Percentiles rank a stretch among this genome's conserved stretches.
phyloP scores from a whole-genome alignment of 1,284 basidiomycete species.

The Rhodotorula sp. region DNA sequence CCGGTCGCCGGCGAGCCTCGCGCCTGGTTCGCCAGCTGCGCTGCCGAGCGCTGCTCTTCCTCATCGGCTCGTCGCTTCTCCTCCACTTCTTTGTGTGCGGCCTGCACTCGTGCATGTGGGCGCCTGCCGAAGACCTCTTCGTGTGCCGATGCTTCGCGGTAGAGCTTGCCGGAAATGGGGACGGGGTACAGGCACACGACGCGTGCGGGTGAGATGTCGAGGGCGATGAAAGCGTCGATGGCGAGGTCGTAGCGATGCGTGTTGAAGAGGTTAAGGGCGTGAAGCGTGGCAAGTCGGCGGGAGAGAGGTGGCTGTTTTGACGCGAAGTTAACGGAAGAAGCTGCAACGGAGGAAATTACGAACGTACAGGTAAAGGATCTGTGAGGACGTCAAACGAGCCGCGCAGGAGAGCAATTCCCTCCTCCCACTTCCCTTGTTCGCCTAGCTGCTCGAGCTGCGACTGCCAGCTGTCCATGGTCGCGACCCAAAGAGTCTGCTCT shows the following conservation, averaged over 20 bases:
- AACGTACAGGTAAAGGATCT: slow-evolving; percentile 1
- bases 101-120: not conserved
- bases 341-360: no score
- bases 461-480: slow-evolving; percentile 60
- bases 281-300: slow-evolving; percentile 51
- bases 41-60: slow-evolving; percentile 8
- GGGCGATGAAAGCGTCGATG: slow-evolving; percentile 79
- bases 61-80: slow-evolving; percentile 40
- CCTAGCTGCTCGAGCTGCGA: slow-evolving; percentile 44
- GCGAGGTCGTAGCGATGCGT: slow-evolving; percentile 68
- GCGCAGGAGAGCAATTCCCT: not conserved
- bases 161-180: slow-evolving; percentile 72
- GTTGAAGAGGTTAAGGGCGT: slow-evolving; percentile 70
- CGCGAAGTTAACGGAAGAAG: not conserved
- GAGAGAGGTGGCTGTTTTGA: slow-evolving; percentile 33
- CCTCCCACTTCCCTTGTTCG: not conserved
- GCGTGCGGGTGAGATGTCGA: slow-evolving; percentile 89
- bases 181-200: slow-evolving; percentile 87
- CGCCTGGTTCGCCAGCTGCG: not conserved
- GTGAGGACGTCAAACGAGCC: not conserved
- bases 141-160: slow-evolving; percentile 67
- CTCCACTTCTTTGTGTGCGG: slow-evolving; percentile 43
- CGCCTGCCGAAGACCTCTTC: slow-evolving; percentile 78
- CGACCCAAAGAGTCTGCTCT: slow-evolving; percentile 60
- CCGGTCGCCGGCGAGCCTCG: not conserved